These are phyloP conservation scores for Aurinia saxatilis DNA, from an alignment of 345 rosid genomes.

Conservation along the genomic window DNA sequence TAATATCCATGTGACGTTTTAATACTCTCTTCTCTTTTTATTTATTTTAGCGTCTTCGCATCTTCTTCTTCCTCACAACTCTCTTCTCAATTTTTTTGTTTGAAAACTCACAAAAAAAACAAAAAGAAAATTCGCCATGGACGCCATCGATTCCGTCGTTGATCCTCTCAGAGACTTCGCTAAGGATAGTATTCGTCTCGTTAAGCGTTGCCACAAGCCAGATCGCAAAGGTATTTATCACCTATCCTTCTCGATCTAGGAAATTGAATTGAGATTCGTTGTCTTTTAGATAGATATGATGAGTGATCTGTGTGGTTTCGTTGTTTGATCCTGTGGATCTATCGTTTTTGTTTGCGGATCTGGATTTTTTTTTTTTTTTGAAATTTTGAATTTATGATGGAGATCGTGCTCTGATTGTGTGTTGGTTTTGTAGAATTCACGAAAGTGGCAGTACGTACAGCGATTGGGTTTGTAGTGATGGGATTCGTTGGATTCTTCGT, in stretches of 20 bases:
- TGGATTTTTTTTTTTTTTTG: not conserved
- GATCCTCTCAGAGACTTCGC: constrained; percentile 80
- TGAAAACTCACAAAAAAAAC: not conserved
- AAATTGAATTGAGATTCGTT: not conserved
- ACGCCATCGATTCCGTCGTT: constrained; percentile 63
- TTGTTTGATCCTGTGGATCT: not conserved
- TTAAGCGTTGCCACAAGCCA: constrained; percentile 81
- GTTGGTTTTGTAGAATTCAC: constrained; percentile 61
- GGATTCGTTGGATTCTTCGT: constrained; percentile 78
- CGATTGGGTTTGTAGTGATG: constrained; percentile 77
- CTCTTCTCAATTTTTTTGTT: too few relatives aligned
- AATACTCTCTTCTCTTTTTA: not conserved
- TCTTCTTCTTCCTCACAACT: too few relatives aligned
- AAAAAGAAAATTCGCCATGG: constrained; percentile 31
- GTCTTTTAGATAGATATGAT: not conserved
- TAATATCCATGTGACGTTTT: constrained; percentile 19
- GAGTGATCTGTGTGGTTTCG: not conserved
- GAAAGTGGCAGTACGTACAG: constrained; percentile 79
- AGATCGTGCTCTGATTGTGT: not conserved
- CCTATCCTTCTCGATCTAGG: too few relatives aligned
- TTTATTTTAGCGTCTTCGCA: not conserved
- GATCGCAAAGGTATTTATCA: constrained; percentile 83
- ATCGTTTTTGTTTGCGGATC: not conserved
- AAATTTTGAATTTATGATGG: not conserved
- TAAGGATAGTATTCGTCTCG: constrained; percentile 67